These are phyloP conservation scores for Quercus parvula DNA, from an alignment of 306 rosid species.

Conservation along the genomic window DNA sequence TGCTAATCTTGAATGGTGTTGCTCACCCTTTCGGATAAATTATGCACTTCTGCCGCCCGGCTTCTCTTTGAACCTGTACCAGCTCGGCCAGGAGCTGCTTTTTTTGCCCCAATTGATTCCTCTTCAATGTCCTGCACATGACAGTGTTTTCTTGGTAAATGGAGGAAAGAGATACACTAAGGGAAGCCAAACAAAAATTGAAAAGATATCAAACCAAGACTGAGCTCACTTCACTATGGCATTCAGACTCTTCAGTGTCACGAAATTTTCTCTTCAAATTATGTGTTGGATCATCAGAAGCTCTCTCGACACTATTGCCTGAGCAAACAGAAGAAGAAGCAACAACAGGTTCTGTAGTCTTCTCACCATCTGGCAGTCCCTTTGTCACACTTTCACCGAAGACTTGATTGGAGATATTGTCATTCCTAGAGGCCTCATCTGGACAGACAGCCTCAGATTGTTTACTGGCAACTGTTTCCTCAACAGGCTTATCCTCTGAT, in stretches of 20 bases:
- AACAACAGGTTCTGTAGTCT: constrained; percentile 43
- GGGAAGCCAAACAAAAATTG: constrained; percentile 9
- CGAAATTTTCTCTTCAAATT: constrained; percentile 53
- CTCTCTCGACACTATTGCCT: constrained; percentile 54
- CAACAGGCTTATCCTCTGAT: constrained; percentile 41
- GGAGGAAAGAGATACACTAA: constrained; percentile 11
- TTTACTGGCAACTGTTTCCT: constrained; percentile 41
- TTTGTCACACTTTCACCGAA: constrained; percentile 39
- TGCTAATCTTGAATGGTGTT: constrained; percentile 14
- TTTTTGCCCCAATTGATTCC: constrained; percentile 59
- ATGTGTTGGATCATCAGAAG: constrained; percentile 36
- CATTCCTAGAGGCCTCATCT: constrained; percentile 43
- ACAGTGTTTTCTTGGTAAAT: constrained; percentile 30
- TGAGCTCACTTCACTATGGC: constrained; percentile 79
- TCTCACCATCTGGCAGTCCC: constrained; percentile 39
- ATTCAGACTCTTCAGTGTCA: constrained; percentile 76
- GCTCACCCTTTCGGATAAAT: constrained; percentile 90
- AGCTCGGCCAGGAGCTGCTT: constrained; percentile 32
- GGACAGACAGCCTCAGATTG: constrained; percentile 43
- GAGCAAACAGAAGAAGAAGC: constrained; percentile 82
- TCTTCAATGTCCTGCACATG: constrained; percentile 68
- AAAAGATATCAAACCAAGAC: constrained; percentile 16
- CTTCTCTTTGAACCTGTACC: constrained; percentile 62
- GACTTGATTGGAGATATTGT: constrained; percentile 35
- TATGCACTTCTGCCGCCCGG: constrained; percentile 88